phyloP scores from a whole-genome alignment of 177 flowering plant genomes.

The Tripterygium wilfordii region DNA sequence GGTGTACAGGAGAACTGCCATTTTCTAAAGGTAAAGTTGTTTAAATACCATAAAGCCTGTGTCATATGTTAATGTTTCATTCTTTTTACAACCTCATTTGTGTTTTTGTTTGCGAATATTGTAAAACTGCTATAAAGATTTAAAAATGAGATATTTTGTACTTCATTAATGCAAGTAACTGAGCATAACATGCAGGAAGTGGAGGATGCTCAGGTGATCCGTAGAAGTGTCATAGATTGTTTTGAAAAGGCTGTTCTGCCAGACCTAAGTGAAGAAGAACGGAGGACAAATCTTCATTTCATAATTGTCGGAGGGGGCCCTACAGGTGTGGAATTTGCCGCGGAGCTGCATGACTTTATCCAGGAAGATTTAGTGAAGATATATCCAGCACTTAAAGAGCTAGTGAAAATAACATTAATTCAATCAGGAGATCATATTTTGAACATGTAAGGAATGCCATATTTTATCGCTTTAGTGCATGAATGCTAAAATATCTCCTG shows the following conservation, averaged over 20 bases:
- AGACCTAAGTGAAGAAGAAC: slow-evolving; percentile 69
- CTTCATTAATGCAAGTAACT: slow-evolving; percentile 3
- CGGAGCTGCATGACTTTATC: slow-evolving; percentile 83
- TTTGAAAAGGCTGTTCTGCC: slow-evolving; percentile 89
- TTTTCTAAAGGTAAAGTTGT: slow-evolving; percentile 50
- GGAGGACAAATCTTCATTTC: slow-evolving; percentile 71
- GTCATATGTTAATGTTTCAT: not conserved
- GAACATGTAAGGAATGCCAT: slow-evolving; percentile 63
- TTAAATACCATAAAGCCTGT: not conserved
- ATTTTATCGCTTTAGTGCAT: too few relatives aligned
- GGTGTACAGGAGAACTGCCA: slow-evolving; percentile 63
- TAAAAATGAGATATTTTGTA: not conserved
- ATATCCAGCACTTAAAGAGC: slow-evolving; percentile 64
- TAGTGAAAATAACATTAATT: slow-evolving; percentile 61
- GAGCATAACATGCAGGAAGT: slow-evolving; percentile 51
- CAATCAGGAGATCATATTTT: slow-evolving; percentile 96
- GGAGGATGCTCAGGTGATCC: slow-evolving; percentile 90
- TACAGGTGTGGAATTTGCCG: slow-evolving; percentile 95
- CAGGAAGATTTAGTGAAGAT: slow-evolving; percentile 59
- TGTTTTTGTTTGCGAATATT: too few relatives aligned
- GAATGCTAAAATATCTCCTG: too few relatives aligned
- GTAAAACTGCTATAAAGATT: not conserved
- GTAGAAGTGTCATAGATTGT: slow-evolving; percentile 71
- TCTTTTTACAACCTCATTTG: too few relatives aligned
- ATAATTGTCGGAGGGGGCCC: slow-evolving; percentile 98